A percentile compares a stretch with the other conserved stretches of the same genome.
Evolutionary conservation across 257 asterid genomes (phyloP).

Genomic region (Solanum megistacrolobum): DNA sequence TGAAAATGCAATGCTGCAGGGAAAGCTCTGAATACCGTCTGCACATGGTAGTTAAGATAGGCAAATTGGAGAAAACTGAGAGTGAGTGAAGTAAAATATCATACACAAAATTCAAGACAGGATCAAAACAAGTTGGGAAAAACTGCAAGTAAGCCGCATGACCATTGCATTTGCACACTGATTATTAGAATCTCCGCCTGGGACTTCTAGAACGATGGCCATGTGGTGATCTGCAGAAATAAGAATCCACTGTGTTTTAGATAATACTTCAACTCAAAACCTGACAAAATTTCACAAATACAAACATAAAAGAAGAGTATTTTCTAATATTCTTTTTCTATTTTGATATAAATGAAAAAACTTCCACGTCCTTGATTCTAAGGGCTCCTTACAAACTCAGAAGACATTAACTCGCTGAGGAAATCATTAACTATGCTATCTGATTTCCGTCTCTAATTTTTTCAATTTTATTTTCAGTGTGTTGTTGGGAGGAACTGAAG

Average conservation of each 20-base stretch:
- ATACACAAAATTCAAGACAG: background rate
- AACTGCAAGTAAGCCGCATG: background rate
- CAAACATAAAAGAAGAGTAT: background rate
- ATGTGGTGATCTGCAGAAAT: constrained; percentile 63
- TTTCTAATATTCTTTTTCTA: background rate
- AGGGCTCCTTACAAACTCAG: background rate
- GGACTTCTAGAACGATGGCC: constrained; percentile 90
- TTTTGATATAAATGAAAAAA: background rate
- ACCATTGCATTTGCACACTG: background rate
- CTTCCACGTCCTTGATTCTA: background rate
- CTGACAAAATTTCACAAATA: background rate
- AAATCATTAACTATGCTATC: background rate
- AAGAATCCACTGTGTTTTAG: background rate
- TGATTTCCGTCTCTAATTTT: background rate
- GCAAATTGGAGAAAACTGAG: background rate
- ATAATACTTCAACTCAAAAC: background rate
- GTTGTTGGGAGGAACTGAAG: background rate
- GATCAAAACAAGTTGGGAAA: background rate
- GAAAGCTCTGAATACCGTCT: background rate
- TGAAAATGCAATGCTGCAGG: background rate
- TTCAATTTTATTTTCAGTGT: background rate
- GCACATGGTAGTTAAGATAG: background rate
- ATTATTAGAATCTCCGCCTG: constrained; percentile 56
- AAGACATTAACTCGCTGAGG: background rate
- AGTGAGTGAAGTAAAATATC: background rate